Evolutionary conservation across 495 filamentous ascomycete genomes (phyloP).

Genomic region (Aspergillus bridgeri): DNA sequence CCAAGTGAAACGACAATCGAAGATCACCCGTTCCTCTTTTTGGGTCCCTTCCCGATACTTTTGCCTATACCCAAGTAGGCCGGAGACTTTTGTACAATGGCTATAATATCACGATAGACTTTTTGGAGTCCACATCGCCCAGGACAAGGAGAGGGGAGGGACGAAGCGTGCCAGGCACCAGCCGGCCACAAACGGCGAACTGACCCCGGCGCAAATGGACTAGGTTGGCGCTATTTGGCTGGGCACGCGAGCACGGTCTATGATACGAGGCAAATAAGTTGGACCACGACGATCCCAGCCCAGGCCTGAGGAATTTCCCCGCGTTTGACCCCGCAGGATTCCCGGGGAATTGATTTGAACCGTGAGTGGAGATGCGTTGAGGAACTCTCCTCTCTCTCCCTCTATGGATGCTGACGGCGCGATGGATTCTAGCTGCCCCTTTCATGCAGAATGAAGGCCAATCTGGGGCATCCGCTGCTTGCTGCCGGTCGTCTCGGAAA

Average conservation of each 20-base stretch:
- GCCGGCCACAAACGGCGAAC: not conserved
- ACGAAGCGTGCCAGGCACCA: not conserved
- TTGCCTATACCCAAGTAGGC: not conserved
- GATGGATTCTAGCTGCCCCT: not conserved
- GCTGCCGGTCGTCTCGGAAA: not conserved
- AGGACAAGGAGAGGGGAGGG: not conserved
- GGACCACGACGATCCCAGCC: not conserved
- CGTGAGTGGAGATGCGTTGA: too few relatives aligned
- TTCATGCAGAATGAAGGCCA: not conserved
- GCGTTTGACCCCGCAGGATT: not conserved
- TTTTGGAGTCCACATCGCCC: not conserved
- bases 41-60: too few relatives aligned
- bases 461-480: not conserved
- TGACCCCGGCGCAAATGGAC: not conserved
- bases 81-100: not conserved
- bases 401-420: not conserved
- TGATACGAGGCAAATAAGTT: not conserved
- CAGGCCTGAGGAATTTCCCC: not conserved
- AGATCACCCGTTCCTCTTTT: not conserved
- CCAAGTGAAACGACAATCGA: slow-evolving; percentile 15
- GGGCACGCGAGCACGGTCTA: not conserved
- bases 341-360: not conserved
- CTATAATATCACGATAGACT: not conserved
- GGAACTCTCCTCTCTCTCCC: not conserved
- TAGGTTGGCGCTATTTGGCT: not conserved